Percentiles rank a stretch among this genome's conserved stretches.
phyloP scores from a whole-genome alignment of 768 basidiomycete species.

The Tephrocybe sp. region DNA sequence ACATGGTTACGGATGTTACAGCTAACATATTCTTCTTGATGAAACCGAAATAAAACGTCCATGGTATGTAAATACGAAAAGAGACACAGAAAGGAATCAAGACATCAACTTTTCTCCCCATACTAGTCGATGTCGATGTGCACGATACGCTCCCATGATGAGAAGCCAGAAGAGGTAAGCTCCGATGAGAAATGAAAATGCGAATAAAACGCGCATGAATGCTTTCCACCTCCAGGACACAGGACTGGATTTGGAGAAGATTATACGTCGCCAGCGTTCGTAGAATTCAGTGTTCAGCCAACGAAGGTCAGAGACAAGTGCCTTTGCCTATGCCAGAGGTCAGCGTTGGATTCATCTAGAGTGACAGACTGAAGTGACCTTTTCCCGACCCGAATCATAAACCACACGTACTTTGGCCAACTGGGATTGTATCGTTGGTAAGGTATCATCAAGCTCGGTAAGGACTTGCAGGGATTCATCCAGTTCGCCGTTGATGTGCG shows the following conservation, averaged over 20 bases:
- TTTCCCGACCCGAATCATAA: conserved; percentile 70
- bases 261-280: conserved; percentile 70
- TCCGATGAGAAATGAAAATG: conserved; percentile 56
- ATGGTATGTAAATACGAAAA: not conserved
- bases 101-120: conserved; percentile 83
- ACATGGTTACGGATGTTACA: conserved; percentile 10
- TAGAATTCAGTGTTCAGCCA: conserved; percentile 83
- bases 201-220: conserved; percentile 60
- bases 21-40: conserved; percentile 7
- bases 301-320: conserved; percentile 60
- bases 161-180: conserved; percentile 62
- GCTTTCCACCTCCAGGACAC: conserved; percentile 73
- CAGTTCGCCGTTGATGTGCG: conserved; percentile 60
- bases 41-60: conserved; percentile 10
- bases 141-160: conserved; percentile 65
- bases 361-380: conserved; percentile 39
- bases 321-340: conserved; percentile 50
- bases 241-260: conserved; percentile 72
- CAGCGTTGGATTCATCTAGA: conserved; percentile 1
- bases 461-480: conserved; percentile 61
- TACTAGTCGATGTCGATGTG: conserved; percentile 71
- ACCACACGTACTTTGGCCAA: conserved; percentile 61
- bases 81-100: conserved; percentile 24
- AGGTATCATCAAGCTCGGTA: conserved; percentile 51
- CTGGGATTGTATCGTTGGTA: conserved; percentile 64